A percentile compares a stretch with the other conserved stretches of the same genome.
phyloP scores from a whole-genome alignment of 306 rosid genomes.

The Fragaria iinumae region DNA sequence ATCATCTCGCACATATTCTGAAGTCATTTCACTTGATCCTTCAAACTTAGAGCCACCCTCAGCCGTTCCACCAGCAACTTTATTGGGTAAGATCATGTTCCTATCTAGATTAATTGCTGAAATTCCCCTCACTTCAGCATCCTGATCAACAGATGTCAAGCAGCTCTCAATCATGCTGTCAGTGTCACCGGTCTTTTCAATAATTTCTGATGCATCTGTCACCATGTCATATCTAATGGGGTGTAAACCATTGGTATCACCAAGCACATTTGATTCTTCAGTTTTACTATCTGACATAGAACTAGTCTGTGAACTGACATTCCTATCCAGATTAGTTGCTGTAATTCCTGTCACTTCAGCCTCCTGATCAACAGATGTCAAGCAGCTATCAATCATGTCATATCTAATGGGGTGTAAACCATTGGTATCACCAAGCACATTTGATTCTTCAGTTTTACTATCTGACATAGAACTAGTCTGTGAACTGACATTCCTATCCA shows the following conservation, averaged over 20 bases:
- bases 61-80: constrained; percentile 29
- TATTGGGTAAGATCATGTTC: constrained; percentile 26
- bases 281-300: constrained; percentile 32
- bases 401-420: constrained; percentile 28
- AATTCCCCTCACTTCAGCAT: constrained; percentile 22
- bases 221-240: constrained; percentile 34
- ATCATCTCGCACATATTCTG: constrained; percentile 31
- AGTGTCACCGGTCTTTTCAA: constrained; percentile 20
- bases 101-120: constrained; percentile 25
- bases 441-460: constrained; percentile 29
- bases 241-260: constrained; percentile 28
- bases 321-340: constrained; percentile 28
- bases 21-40: constrained; percentile 26
- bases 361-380: constrained; percentile 25
- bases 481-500: constrained; percentile 28
- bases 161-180: constrained; percentile 30
- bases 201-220: constrained; percentile 30
- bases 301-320: constrained; percentile 22
- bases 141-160: constrained; percentile 29
- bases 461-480: constrained; percentile 30
- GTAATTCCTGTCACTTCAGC: constrained; percentile 26
- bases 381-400: constrained; percentile 34
- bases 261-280: constrained; percentile 28
- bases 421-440: constrained; percentile 26
- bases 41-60: constrained; percentile 31